phyloP scores from a whole-genome alignment of 2,329 filamentous ascomycete genomes.

The Pseudogymnoascus sp. region DNA sequence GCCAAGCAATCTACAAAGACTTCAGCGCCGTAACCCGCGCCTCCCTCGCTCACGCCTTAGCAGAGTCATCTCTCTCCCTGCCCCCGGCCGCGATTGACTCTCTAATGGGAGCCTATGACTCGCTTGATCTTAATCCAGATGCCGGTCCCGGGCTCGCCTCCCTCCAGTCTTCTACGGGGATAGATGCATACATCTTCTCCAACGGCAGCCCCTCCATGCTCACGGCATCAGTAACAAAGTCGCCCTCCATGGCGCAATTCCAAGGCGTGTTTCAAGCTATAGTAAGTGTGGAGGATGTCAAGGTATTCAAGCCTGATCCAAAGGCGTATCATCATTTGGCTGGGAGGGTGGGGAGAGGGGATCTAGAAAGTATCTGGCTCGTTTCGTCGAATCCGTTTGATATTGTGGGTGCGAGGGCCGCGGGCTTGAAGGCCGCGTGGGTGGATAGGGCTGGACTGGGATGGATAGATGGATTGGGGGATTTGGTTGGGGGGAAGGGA shows the following conservation, averaged over 20 bases:
- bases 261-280: conserved; percentile 52
- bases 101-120: conserved; percentile 58
- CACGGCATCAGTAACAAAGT: conserved; percentile 48
- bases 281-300: conserved; percentile 52
- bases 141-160: conserved; percentile 45
- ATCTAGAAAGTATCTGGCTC: conserved; percentile 50
- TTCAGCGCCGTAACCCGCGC: conserved; percentile 57
- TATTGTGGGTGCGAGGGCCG: conserved; percentile 53
- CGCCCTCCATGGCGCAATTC: conserved; percentile 50
- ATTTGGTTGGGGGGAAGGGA: conserved; percentile 32
- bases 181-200: conserved; percentile 58
- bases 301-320: conserved; percentile 58
- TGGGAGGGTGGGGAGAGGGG: conserved; percentile 27
- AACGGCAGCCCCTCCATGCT: conserved; percentile 63
- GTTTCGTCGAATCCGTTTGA: conserved; percentile 70
- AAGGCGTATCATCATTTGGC: conserved; percentile 20
- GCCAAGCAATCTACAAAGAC: conserved; percentile 48
- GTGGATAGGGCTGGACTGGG: conserved; percentile 54
- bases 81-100: conserved; percentile 35
- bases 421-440: conserved; percentile 58
- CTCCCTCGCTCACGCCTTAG: conserved; percentile 55
- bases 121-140: conserved; percentile 57
- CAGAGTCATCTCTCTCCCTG: conserved; percentile 46
- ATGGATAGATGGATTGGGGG: conserved; percentile 57
- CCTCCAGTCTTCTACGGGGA: conserved; percentile 32